Percentiles rank a stretch among this genome's conserved stretches.
Conservation (phyloP, 495 filamentous ascomycete species). For the Evernia prunastri region DNA sequence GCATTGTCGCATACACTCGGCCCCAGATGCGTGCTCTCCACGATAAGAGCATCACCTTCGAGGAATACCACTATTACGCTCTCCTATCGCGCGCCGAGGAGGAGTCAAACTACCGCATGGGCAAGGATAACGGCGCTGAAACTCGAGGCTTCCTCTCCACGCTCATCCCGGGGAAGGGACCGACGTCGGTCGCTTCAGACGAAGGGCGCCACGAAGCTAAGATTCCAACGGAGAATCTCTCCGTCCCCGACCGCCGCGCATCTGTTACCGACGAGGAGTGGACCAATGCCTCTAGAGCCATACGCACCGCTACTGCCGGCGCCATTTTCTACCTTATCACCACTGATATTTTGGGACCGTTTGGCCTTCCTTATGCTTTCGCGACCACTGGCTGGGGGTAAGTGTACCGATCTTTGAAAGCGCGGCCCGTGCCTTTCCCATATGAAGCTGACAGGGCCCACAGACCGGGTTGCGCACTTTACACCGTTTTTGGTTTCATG, state of each 20-base stretch:
- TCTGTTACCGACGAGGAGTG: slow-evolving; percentile 39
- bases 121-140: neutral
- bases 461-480: slow-evolving; percentile 32
- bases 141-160: slow-evolving; percentile 15
- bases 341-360: slow-evolving; percentile 58
- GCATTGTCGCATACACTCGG: slow-evolving; percentile 16
- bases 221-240: neutral
- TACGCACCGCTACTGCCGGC: slow-evolving; percentile 41
- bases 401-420: neutral
- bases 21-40: slow-evolving; percentile 25
- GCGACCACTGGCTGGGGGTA: slow-evolving; percentile 31
- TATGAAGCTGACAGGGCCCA: neutral
- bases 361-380: slow-evolving; percentile 37
- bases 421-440: neutral
- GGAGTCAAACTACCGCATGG: neutral
- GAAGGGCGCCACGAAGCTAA: slow-evolving; percentile 1
- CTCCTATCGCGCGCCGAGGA: slow-evolving; percentile 19
- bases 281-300: slow-evolving; percentile 40
- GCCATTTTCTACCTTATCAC: slow-evolving; percentile 53
- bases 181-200: neutral
- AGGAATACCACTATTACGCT: slow-evolving; percentile 38
- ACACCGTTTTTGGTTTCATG: slow-evolving; percentile 33
- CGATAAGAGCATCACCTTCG: slow-evolving; percentile 33
- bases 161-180: slow-evolving; percentile 14
- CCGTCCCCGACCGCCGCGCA: slow-evolving; percentile 13